phyloP scores from a whole-genome alignment of 768 basidiomycete species.

The Hygrophorus russula region DNA sequence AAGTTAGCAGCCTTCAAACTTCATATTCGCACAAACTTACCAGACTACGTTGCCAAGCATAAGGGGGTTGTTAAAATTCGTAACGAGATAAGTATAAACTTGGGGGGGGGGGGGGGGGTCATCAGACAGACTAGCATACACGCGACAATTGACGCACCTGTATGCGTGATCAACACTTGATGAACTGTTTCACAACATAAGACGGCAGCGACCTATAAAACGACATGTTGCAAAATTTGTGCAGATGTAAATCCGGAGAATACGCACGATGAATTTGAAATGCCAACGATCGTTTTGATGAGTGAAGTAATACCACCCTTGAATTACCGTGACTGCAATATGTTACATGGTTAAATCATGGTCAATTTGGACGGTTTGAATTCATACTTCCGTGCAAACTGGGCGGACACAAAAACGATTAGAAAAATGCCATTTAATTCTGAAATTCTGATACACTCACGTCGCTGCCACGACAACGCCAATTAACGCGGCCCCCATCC shows the following conservation, averaged over 20 bases:
- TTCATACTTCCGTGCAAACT: constrained; percentile 8
- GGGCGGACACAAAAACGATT: background rate
- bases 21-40: background rate
- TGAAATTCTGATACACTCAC: constrained; percentile 3
- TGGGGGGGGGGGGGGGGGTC: no score
- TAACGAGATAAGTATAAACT: constrained; percentile 42
- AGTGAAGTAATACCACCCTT: constrained; percentile 36
- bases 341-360: no score
- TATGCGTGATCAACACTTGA: constrained; percentile 35
- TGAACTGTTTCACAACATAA: constrained; percentile 35
- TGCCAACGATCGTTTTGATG: constrained; percentile 30
- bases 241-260: no score
- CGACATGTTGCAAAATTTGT: background rate
- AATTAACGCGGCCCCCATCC: constrained; percentile 34
- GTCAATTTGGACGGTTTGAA: no score
- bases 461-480: constrained; percentile 24
- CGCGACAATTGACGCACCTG: constrained; percentile 20
- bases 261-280: constrained; percentile 28
- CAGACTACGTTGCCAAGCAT: constrained; percentile 5
- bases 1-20: background rate
- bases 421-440: background rate
- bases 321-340: constrained; percentile 30
- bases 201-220: constrained; percentile 25
- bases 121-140: constrained; percentile 2
- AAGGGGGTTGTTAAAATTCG: constrained; percentile 18